Base-by-base conservation (phyloP, 2,329 filamentous ascomycete genomes). In the Orbilia ellipsospora region DNA sequence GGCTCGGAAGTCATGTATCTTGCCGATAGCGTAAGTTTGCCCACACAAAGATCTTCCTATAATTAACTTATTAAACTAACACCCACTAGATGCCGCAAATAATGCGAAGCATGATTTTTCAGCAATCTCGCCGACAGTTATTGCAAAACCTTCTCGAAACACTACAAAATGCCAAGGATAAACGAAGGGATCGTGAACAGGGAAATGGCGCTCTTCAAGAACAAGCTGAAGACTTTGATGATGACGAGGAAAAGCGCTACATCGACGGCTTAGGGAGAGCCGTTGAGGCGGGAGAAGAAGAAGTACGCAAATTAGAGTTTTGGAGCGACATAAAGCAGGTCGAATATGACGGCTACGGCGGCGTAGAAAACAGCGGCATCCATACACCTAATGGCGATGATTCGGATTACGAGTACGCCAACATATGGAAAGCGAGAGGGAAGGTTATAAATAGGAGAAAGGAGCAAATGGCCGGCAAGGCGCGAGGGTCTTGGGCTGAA, bases 61-160 rank as follows among this genome's bases (percentile, higher is more conserved):
- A 36, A 36, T 2, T 7, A 6, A 2, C 3, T 36, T 10, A 36
- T 36, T 36, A 7, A 10, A 6, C 31, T 36, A 36, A 36, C 31
- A 10, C 3, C 31, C 8, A 6, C 44, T 51, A 90, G 81, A 94
- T 97, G 86, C 90, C 92, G 66, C 89, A 93, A 52, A 91, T 97
- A 78, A 94, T 97, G 93, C 86, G 88, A 0, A 85, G 91, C 70
- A 92, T 98, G 80, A 86, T 99, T 18, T 99, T 97, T 81, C 94
- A 98, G 82, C 90, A 90, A 16, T 97, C 94, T 1, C 88, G 94
- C 23, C 88, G 90, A 76, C 88, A 93, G 69, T 85, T 98, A 2
- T 85, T 97, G 15, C 85, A 88, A 16, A 87, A 89, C 60, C 84
- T 99, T 55, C 89, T 89, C 79, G 83, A 87, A n/a, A 85, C 88